Conservation (phyloP, 192 early-diverging fungal genomes). For the Coemansia sp. region DNA sequence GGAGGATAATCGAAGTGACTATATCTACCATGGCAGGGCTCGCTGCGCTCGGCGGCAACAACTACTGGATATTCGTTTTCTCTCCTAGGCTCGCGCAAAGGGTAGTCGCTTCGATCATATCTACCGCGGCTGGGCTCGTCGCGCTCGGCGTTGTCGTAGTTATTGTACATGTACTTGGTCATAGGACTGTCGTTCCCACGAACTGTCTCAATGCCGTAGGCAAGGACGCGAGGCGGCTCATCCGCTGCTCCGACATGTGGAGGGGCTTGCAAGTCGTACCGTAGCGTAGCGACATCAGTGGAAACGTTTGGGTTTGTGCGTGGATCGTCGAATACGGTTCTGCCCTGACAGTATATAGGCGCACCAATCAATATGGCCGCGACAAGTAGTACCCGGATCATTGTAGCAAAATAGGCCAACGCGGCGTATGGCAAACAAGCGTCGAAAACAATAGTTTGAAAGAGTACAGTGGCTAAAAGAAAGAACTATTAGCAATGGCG, state of each 20-base stretch:
- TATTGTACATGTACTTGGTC: not conserved
- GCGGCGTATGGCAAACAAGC: not conserved
- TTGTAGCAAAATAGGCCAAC: not conserved
- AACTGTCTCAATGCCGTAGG: not conserved
- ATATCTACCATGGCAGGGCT: too few species aligned
- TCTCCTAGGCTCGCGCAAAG: not conserved
- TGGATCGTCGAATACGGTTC: not conserved
- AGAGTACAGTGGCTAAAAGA: not conserved
- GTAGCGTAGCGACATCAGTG: not conserved
- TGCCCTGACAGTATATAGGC: not conserved
- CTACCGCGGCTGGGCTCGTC: not conserved
- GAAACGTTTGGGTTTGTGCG: not conserved
- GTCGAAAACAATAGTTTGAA: not conserved
- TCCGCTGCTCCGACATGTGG: not conserved
- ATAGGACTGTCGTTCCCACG: not conserved
- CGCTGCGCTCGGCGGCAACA: not conserved
- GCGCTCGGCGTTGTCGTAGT: not conserved
- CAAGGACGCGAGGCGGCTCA: not conserved
- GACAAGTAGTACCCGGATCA: slow-evolving; percentile 1
- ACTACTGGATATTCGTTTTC: not conserved
- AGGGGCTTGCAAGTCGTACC: not conserved
- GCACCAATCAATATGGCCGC: not conserved
- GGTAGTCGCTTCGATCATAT: not conserved
- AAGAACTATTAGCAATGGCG: not conserved
- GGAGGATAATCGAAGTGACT: too few species aligned